These are phyloP conservation scores for Penicillium turbatum DNA, from an alignment of 495 filamentous ascomycete genomes.

Conservation along the genomic window DNA sequence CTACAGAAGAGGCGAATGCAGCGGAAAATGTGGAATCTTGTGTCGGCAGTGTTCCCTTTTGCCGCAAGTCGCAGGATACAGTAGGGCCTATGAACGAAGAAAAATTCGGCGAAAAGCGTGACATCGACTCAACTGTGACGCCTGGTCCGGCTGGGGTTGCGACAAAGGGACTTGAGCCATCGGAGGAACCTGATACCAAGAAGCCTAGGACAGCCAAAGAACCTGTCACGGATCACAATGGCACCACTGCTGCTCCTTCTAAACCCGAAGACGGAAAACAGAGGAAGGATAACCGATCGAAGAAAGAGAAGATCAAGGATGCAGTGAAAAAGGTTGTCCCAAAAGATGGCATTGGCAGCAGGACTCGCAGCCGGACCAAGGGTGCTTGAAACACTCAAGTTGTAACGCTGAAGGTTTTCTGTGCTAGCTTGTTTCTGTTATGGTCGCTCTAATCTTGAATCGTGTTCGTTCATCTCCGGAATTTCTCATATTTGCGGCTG, in stretches of 20 bases:
- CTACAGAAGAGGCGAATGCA: neutral
- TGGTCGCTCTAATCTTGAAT: neutral
- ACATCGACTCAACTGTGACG: slow-evolving; percentile 19
- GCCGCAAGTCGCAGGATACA: neutral
- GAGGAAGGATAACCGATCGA: slow-evolving; percentile 31
- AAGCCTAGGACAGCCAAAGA: slow-evolving; percentile 29
- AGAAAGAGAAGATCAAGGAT: slow-evolving; percentile 38
- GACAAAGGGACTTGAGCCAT: slow-evolving; percentile 12
- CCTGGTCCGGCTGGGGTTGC: neutral
- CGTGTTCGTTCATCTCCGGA: neutral
- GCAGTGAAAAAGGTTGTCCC: slow-evolving; percentile 28
- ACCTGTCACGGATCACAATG: slow-evolving; percentile 13
- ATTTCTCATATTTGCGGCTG: neutral
- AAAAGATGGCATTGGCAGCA: slow-evolving; percentile 36
- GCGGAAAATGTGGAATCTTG: neutral
- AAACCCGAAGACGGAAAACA: slow-evolving; percentile 17
- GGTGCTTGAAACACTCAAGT: slow-evolving; percentile 7
- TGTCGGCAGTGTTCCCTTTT: neutral
- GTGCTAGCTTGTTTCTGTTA: neutral
- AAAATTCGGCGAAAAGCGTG: slow-evolving; percentile 31
- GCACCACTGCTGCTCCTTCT: slow-evolving; percentile 3
- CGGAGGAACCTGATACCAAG: slow-evolving; percentile 22
- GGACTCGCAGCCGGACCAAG: slow-evolving; percentile 44
- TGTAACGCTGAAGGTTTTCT: too few species aligned
- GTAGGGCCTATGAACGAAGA: slow-evolving; percentile 14